A percentile compares a stretch with the other conserved stretches of the same genome.
Evolutionary conservation across 2,329 filamentous ascomycete genomes (phyloP).

Genomic region (Stachybotrys chartarum): DNA sequence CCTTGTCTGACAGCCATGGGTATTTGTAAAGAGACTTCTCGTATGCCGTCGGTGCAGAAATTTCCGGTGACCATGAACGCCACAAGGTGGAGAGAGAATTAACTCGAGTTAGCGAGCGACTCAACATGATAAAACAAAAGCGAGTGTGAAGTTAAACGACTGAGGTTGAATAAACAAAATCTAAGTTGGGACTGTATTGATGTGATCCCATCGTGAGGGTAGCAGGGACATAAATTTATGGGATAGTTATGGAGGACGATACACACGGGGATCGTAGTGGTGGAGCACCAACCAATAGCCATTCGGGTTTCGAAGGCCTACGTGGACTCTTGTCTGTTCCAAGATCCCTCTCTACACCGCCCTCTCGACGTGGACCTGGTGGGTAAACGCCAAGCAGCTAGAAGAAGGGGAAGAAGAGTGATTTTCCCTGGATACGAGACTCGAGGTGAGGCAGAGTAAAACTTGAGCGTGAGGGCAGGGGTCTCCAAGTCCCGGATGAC

Average conservation of each 20-base stretch:
- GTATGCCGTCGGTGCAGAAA: constrained; percentile 15
- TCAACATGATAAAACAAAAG: constrained; percentile 2
- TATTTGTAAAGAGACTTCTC: constrained; percentile 20
- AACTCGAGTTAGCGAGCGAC: constrained; percentile 9
- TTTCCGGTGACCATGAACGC: constrained; percentile 17
- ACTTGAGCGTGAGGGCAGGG: no score
- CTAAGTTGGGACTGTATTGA: neutral
- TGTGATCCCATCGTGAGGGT: no score
- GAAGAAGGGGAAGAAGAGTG: neutral
- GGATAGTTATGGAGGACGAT: no score
- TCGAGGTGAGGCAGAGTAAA: neutral
- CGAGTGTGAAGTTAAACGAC: neutral
- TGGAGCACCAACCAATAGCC: neutral
- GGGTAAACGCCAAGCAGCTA: neutral
- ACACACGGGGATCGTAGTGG: neutral
- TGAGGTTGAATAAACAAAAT: neutral
- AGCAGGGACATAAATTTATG: no score
- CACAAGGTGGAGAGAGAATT: constrained; percentile 19
- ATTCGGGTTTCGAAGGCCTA: neutral
- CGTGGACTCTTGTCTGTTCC: neutral
- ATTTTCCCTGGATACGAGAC: neutral
- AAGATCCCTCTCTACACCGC: neutral
- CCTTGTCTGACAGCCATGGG: constrained; percentile 14
- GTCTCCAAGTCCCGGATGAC: no score
- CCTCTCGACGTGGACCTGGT: neutral